These are phyloP conservation scores for Kentomonas sorsogonicus DNA, from an alignment of 208 protist genomes.

Conservation along the genomic window DNA sequence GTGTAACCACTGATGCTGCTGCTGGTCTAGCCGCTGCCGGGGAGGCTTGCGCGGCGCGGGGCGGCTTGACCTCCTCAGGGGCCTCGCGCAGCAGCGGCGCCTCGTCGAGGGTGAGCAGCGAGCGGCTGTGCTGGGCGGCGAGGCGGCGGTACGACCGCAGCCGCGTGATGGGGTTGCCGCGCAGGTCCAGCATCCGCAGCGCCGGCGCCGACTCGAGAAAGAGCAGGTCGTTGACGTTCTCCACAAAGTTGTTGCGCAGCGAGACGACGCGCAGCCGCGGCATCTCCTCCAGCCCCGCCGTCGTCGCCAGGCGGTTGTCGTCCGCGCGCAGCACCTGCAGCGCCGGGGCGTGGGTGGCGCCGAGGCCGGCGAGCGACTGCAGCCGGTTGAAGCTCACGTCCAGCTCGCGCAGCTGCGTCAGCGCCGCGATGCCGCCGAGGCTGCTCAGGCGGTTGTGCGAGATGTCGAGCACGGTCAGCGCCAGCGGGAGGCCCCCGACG, in stretches of 20 bases:
- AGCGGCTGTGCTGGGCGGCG: conserved; percentile 32
- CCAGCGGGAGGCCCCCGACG: conserved; percentile 49
- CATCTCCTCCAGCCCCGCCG: conserved; percentile 49
- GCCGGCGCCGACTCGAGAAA: conserved; percentile 37
- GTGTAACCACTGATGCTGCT: no score
- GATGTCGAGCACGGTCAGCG: conserved; percentile 63
- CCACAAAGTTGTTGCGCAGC: conserved; percentile 70
- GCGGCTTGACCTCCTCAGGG: background rate
- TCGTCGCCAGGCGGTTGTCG: conserved; percentile 57
- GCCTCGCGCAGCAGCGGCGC: conserved; percentile 30
- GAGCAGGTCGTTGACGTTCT: conserved; percentile 54
- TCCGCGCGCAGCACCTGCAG: conserved; percentile 64
- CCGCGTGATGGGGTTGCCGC: conserved; percentile 53
- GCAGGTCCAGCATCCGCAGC: conserved; percentile 54
- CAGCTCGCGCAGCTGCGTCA: conserved; percentile 65
- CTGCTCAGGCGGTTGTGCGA: conserved; percentile 65
- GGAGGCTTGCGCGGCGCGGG: no score
- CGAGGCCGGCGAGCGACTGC: conserved; percentile 40
- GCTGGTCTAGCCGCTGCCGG: no score
- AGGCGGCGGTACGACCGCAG: conserved; percentile 38
- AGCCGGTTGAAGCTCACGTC: conserved; percentile 78
- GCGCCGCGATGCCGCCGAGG: conserved; percentile 45
- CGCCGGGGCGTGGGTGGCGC: conserved; percentile 20
- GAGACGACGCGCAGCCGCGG: conserved; percentile 38
- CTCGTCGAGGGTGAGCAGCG: conserved; percentile 66